These are phyloP conservation scores for Exserohilum rostratum DNA, from an alignment of 2,329 filamentous ascomycete species.

Conservation along the genomic window DNA sequence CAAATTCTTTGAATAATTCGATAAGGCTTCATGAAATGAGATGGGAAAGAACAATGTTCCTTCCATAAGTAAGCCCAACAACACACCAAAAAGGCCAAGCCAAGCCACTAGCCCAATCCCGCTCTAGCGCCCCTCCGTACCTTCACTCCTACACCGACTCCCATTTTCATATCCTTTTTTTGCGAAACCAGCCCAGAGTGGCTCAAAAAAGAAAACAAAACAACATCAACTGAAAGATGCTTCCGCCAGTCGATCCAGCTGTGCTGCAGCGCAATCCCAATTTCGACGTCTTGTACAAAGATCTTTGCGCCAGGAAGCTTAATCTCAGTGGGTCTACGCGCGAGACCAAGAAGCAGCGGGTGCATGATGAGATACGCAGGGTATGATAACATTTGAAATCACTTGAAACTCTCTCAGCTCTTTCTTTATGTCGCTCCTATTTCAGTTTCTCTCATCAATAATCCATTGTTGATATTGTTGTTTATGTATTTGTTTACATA, in stretches of 20 bases:
- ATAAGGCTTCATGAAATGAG: too few relatives aligned
- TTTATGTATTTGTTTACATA: conserved; percentile 6
- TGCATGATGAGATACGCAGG: conserved; percentile 48
- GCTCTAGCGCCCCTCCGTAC: conserved; percentile 5
- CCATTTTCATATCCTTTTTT: not conserved
- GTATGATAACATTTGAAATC: conserved; percentile 30
- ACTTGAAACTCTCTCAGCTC: not conserved
- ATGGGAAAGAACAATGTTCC: too few relatives aligned
- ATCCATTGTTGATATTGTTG: not conserved
- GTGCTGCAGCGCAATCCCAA: conserved; percentile 50
- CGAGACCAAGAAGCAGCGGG: conserved; percentile 50
- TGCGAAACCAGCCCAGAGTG: not conserved
- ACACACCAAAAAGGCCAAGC: not conserved
- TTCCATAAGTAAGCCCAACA: too few relatives aligned
- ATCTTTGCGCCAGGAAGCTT: conserved; percentile 52
- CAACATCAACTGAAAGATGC: conserved; percentile 38
- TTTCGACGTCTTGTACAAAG: conserved; percentile 54
- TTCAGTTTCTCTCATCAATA: too few relatives aligned
- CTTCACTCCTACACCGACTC: conserved; percentile 6
- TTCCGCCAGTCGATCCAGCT: conserved; percentile 50
- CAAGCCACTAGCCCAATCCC: conserved; percentile 10
- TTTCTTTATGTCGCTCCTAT: not conserved
- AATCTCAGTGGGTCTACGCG: conserved; percentile 53
- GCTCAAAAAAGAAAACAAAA: not conserved
- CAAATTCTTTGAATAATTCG: too few relatives aligned